Base-by-base conservation (phyloP, 179 eudicot genomes). In the Spinacia oleracea region DNA sequence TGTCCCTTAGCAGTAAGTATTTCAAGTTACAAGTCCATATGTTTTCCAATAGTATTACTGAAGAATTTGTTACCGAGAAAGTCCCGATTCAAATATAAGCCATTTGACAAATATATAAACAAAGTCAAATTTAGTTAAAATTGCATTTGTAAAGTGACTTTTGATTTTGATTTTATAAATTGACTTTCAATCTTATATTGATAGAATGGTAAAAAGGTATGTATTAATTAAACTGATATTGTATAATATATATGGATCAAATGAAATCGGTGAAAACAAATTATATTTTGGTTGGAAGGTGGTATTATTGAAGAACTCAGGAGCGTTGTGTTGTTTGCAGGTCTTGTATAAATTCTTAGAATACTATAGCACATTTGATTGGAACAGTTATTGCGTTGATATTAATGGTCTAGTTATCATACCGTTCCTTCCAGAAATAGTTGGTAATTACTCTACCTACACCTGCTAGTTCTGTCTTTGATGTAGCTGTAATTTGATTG, bases 361-460 rank as follows among this genome's bases (percentile, higher is more conserved):
- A 31, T 89, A 87, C 78, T 90, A 83, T 74, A 83, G 88, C 85
- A 77, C 72, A 42, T 90, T 90, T 82, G 89, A 90, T 75, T 90
- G 93, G 90, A 76, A 79, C 29, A 82, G 77, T 10, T 86, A 81
- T 64, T 85, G 90, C 64, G 46, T 89, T 50, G 83, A 83, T 43
- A 43, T 89, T 40, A 72, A 85, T 77, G 93, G 93, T 72, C 86
- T 80, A 58, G 79, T 87, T n/a, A 31, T 72, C 59, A 70, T 83
- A 74, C 81, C 89, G 38, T 89, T 83, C 15, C 87, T 89, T 59
- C 91, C 91, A 0, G 76, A 84, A 45, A 76, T 87, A 78, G 65
- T 70, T 34, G 91, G 93, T 88, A 77, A 63, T n/a, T 64, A 75
- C 56, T 70, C 63, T 45, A 58, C 31, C 9, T 51, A 23, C 10